A percentile compares a stretch with the other conserved stretches of the same genome.
Evolutionary conservation across 768 basidiomycete species (phyloP).

Genomic region (Tubosaeta brunneosetosa): DNA sequence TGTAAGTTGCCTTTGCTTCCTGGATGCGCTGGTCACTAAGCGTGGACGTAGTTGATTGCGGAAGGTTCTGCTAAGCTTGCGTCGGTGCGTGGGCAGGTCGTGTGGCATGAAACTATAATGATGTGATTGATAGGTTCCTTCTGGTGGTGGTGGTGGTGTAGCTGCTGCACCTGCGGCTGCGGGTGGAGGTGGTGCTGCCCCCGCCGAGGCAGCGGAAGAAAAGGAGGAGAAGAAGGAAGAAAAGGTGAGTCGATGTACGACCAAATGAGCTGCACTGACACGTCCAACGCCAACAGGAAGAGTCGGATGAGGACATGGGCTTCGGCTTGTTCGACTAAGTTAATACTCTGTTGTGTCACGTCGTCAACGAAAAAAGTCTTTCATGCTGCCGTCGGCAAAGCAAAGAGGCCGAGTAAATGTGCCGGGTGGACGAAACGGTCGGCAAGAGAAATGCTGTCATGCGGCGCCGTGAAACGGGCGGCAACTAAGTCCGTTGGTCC

Average conservation of each 20-base stretch:
- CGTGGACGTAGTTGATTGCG: slow-evolving; percentile 65
- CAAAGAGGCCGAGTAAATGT: slow-evolving; percentile 19
- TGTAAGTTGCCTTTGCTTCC: slow-evolving; percentile 39
- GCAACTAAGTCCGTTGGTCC: neutral
- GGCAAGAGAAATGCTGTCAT: slow-evolving; percentile 1
- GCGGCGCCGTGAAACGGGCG: slow-evolving; percentile 5
- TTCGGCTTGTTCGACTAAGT: slow-evolving; percentile 94
- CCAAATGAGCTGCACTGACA: neutral
- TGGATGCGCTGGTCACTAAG: neutral
- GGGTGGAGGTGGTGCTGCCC: slow-evolving; percentile 40
- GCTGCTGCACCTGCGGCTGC: slow-evolving; percentile 47
- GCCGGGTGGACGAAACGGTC: neutral
- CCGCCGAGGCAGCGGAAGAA: slow-evolving; percentile 63
- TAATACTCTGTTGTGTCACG: neutral
- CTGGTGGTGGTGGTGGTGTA: slow-evolving; percentile 83
- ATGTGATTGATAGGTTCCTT: slow-evolving; percentile 62
- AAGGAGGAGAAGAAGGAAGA: slow-evolving; percentile 89
- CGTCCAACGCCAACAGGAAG: slow-evolving; percentile 56
- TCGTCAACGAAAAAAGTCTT: neutral
- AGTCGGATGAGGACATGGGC: slow-evolving; percentile 98
- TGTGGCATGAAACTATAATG: slow-evolving; percentile 1
- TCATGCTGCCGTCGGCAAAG: slow-evolving; percentile 23
- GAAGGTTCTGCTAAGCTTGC: slow-evolving; percentile 92
- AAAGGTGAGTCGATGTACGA: slow-evolving; percentile 48
- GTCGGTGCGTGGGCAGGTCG: slow-evolving; percentile 56